Evolutionary conservation across 495 filamentous ascomycete species (phyloP).

Genomic region (Penicillium silybi): DNA sequence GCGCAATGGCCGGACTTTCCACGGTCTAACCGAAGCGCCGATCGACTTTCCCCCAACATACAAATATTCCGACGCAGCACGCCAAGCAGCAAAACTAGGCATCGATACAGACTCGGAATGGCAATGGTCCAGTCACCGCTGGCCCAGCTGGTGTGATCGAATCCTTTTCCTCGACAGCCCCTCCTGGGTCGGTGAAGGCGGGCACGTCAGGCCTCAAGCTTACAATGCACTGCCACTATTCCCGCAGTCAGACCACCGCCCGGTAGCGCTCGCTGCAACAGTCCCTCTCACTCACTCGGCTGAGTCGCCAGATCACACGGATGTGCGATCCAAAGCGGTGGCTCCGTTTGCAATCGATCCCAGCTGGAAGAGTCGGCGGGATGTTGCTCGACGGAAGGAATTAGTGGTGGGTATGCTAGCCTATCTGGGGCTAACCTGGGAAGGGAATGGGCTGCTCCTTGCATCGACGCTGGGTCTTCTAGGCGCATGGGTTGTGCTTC

Average conservation of each 20-base stretch:
- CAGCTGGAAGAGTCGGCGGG: constrained; percentile 45
- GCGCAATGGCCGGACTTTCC: constrained; percentile 58
- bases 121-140: constrained; percentile 74
- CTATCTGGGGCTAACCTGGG: constrained; percentile 58
- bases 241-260: constrained; percentile 76
- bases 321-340: constrained; percentile 21
- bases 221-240: constrained; percentile 76
- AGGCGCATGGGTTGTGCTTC: constrained; percentile 45
- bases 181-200: constrained; percentile 34
- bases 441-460: constrained; percentile 50
- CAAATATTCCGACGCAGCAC: constrained; percentile 60
- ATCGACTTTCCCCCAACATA: constrained; percentile 90
- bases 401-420: constrained; percentile 53
- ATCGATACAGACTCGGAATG: constrained; percentile 49
- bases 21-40: constrained; percentile 69
- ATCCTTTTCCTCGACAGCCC: constrained; percentile 73
- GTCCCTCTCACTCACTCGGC: constrained; percentile 48
- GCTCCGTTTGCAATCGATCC: constrained; percentile 55
- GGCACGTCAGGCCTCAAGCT: constrained; percentile 43
- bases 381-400: constrained; percentile 52
- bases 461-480: constrained; percentile 38
- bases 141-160: constrained; percentile 93
- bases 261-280: constrained; percentile 64
- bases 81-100: constrained; percentile 27
- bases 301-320: constrained; percentile 12